Evolutionary conservation across 495 filamentous ascomycete species (phyloP), one percentile per base, ranked within the genome.

Genomic region (Lophiostoma macrostomum): DNA sequence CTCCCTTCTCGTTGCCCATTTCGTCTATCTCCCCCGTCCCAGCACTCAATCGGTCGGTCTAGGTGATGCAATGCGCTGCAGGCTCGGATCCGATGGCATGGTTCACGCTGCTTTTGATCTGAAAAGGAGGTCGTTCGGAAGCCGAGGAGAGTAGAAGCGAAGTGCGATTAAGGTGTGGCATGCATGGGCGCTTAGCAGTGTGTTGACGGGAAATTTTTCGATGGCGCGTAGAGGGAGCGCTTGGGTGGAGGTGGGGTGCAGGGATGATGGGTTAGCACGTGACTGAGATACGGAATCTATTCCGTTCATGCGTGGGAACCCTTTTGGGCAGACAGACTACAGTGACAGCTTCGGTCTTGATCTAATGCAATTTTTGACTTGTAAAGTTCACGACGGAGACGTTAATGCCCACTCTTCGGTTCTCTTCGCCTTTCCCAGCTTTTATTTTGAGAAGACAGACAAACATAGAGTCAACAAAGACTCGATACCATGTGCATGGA

Each of bases 131-230:
- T 30, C n/a, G 16, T 10, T 8, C 24, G 4, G n/a, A 18, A 16
- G 27, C 3, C 5, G n/a, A 36, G 16, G 13, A 16, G 20, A 31
- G 10, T 16, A 40, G 16, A 31, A 34, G 1, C 3, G 24, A 34
- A 4, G 40, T 51, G 34, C 23, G 32, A 34, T 44, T 20, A 46
- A 29, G 44, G 39, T 53, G 48, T 28, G 40, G 47, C 41, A 27
- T 59, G 49, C 56, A 48, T 53, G 38, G 30, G 50, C 50, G 50
- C 50, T 53, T 53, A 53, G 22, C 5, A 23, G 14, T 42, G n/a
- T 11, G 27, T 10, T 16, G 12, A 5, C 16, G 39, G 10, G 22
- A 6, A 10, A 18, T 32, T 7, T n/a, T 8, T 7, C 7, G 7
- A n/a, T 7, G 46, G 32, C 34, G 32, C 34, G n/a, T 32, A 36